phyloP scores from a whole-genome alignment of 2,329 filamentous ascomycete species.

The Chaetothyriales sp. region DNA sequence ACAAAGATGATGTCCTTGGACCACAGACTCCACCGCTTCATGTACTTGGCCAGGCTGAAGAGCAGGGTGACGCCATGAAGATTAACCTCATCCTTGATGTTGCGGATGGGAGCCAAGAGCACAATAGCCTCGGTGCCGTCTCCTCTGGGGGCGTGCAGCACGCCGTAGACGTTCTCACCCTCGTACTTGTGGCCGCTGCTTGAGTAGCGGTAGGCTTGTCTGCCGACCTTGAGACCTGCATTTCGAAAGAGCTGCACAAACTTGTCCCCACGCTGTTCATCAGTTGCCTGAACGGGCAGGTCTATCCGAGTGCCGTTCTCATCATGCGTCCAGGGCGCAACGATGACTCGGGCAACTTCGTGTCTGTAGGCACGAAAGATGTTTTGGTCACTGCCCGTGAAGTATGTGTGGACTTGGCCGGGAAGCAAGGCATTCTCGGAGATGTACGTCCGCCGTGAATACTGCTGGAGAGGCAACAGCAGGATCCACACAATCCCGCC shows the following conservation, averaged over 20 bases:
- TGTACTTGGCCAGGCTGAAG: conserved; percentile 80
- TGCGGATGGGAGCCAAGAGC: conserved; percentile 76
- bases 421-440: conserved; percentile 94
- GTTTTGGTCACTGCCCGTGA: conserved; percentile 89
- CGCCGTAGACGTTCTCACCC: conserved; percentile 85
- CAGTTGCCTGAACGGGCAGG: conserved; percentile 5
- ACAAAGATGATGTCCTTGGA: conserved; percentile 96
- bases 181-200: conserved; percentile 59
- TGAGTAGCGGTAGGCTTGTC: conserved; percentile 75
- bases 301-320: conserved; percentile 32
- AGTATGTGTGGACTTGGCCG: conserved; percentile 95
- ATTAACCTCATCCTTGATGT: conserved; percentile 65
- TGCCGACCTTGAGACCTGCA: conserved; percentile 72
- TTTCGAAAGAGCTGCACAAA: conserved; percentile 63
- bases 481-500: conserved; percentile 83
- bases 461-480: conserved; percentile 75
- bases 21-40: conserved; percentile 96
- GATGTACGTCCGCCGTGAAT: conserved; percentile 86
- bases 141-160: conserved; percentile 82
- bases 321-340: neutral
- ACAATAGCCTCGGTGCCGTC: conserved; percentile 97
- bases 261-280: conserved; percentile 36
- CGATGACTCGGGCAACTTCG: conserved; percentile 50
- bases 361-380: conserved; percentile 80
- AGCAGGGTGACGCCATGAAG: conserved; percentile 75